Base-by-base conservation (phyloP, 2,329 filamentous ascomycete genomes). In the Penicillium concentricum region DNA sequence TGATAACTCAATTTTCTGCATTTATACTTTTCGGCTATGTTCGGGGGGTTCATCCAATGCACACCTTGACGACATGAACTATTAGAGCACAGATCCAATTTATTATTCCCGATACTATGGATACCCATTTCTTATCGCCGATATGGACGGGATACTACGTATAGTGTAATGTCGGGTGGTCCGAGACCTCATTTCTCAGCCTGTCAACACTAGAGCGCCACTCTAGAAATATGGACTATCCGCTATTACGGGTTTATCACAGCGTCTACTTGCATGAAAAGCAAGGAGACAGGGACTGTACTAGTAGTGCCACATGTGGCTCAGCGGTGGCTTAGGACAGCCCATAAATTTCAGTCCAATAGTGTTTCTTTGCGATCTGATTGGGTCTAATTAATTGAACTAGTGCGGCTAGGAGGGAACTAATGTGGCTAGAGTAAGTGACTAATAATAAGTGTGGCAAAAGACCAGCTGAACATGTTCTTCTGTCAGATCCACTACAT, bases 231-330 rank as follows among this genome's bases (percentile, higher is more conserved):
- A 34, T 20, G 4, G 7, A 30, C 2, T 8, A 32, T 32, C 32
- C 28, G 13, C 3, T 41, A 35, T 20, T 24, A 10, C 7, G 22
- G 54, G 42, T 44, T 45, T 26, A 54, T 59, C 57, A 54, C 45
- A 59, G 30, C 22, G 34, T 48, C 30, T 48, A 35, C 20, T 5
- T 51, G 41, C 45, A 39, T 43, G 7, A 24, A 35, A 32, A 43
- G 45, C 45, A 54, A 50, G 38, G 45, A 50, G 43, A 30, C n/a
- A 30, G 43, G 34, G 34, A n/a, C n/a, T n/a, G n/a, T n/a, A n/a
- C n/a, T n/a, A n/a, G n/a, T n/a, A 42, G 49, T 47, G 61, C 64
- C 62, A 65, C 60, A 55, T 54, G 64, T 66, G 63, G 64, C 64
- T 65, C 48, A 58, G 61, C 49, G 35, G 58, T 65, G 63, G 61